Evolutionary conservation across 352 stramenopile genomes (phyloP), one percentile per base, ranked within the genome.

Genomic region (Phytophthora multivora): DNA sequence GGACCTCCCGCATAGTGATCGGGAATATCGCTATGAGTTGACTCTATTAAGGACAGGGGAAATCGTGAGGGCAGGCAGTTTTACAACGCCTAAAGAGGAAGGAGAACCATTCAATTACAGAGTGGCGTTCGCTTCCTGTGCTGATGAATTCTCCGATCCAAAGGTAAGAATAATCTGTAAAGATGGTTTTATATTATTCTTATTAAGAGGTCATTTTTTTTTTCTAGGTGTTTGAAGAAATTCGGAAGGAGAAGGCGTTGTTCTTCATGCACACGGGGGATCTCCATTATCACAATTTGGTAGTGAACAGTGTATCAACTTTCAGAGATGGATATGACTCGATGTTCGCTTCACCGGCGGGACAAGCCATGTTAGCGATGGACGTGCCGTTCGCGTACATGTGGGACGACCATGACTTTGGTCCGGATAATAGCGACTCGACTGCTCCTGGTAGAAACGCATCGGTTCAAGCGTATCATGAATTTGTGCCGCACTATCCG

Each of bases 391-490:
- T 96, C 51, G 84, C 74, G 13, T 96, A 96, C 64, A 96, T 96
- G 87, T 97, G 86, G 83, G 86, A 95, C 59, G 89, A 97, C 71
- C 89, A 97, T 67, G 89, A 97, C 62, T 97, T 86, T 56, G 89
- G 88, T 25, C 87, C 86, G 26, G 88, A 97, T 72, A 96, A 97
- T 55, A 95, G 86, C 21, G 83, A 97, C 63, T 80, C 80, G 49
- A 93, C 77, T 13, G 84, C 86, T 26, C 80, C 74, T 1, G 86
- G 84, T 26, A 73, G 85, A 7, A 77, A 90, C 16, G 82, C 86
- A 0, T 90, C 89, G 7, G 58, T 95, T 7, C 75, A 88, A 64
- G 83, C 83, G 23, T 96, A 93, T 68, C 80, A 79, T 0, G 85
- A 96, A 58, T 83, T 88, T 35, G 87, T 96, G 1, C 88, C 89